Evolutionary conservation across 2,329 filamentous ascomycete genomes (phyloP).

Genomic region (Bipolaris oryzae): DNA sequence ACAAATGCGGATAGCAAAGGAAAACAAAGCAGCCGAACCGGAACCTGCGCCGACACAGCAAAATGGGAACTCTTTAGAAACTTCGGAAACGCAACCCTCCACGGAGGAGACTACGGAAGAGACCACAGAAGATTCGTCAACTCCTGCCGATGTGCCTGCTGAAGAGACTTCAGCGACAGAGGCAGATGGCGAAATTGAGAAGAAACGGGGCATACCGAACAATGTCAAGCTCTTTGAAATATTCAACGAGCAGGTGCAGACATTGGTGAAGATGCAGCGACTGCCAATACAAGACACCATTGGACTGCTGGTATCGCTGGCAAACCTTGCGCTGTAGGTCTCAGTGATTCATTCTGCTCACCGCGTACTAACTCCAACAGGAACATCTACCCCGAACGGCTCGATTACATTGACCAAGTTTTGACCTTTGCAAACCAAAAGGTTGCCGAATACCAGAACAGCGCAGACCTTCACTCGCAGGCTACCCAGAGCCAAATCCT

Average conservation of each 20-base stretch:
- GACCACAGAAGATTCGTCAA: conserved; percentile 37
- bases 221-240: conserved; percentile 94
- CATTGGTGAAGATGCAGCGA: conserved; percentile 87
- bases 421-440: conserved; percentile 87
- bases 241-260: conserved; percentile 95
- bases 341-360: background rate
- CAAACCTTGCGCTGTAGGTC: conserved; percentile 79
- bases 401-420: conserved; percentile 96
- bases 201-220: conserved; percentile 66
- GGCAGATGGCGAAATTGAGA: conserved; percentile 53
- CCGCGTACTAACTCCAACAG: conserved; percentile 44
- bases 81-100: conserved; percentile 26
- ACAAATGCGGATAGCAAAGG: conserved; percentile 72
- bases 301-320: conserved; percentile 88
- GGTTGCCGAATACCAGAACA: conserved; percentile 87
- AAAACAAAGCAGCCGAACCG: conserved; percentile 50
- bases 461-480: conserved; percentile 89
- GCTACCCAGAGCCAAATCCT: conserved; percentile 88
- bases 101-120: conserved; percentile 41
- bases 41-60: conserved; percentile 35
- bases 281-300: conserved; percentile 94
- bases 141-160: conserved; percentile 31
- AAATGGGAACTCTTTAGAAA: conserved; percentile 40
- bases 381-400: conserved; percentile 89
- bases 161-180: conserved; percentile 46